phyloP scores from a whole-genome alignment of 345 rosid genomes.

The Ricinus communis region DNA sequence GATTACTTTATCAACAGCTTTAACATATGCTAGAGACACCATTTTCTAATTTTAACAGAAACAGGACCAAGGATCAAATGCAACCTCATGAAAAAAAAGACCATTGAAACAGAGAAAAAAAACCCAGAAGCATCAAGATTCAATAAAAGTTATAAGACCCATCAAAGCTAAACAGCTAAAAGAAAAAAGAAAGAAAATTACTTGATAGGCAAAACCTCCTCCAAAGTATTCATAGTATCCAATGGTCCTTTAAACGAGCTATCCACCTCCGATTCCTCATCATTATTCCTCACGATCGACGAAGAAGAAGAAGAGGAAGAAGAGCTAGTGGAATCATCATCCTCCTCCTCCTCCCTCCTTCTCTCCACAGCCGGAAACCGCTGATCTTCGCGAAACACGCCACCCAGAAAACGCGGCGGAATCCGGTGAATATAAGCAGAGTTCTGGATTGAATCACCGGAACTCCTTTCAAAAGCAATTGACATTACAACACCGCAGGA shows the following conservation, averaged over 20 bases:
- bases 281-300: slow-evolving; percentile 25
- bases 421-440: slow-evolving; percentile 4
- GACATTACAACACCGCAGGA: slow-evolving; percentile 1
- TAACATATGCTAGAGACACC: too few species aligned
- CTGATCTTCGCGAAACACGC: neutral
- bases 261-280: slow-evolving; percentile 32
- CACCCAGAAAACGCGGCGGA: neutral
- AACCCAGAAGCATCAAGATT: neutral
- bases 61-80: too few species aligned
- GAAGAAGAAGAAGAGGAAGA: slow-evolving; percentile 8
- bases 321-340: too few species aligned
- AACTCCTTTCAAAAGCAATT: slow-evolving; percentile 11
- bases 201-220: slow-evolving; percentile 41
- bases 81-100: neutral
- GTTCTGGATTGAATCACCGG: slow-evolving; percentile 1
- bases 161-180: neutral
- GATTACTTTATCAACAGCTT: too few species aligned
- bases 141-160: neutral
- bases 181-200: slow-evolving; percentile 13
- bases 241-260: slow-evolving; percentile 41
- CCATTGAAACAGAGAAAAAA: neutral
- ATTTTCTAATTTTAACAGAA: too few species aligned
- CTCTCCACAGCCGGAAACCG: slow-evolving; percentile 6
- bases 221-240: slow-evolving; percentile 36
- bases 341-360: slow-evolving; percentile 4